Evolutionary conservation across 2,329 filamentous ascomycete genomes (phyloP).

Genomic region (Trichoderma sp.): DNA sequence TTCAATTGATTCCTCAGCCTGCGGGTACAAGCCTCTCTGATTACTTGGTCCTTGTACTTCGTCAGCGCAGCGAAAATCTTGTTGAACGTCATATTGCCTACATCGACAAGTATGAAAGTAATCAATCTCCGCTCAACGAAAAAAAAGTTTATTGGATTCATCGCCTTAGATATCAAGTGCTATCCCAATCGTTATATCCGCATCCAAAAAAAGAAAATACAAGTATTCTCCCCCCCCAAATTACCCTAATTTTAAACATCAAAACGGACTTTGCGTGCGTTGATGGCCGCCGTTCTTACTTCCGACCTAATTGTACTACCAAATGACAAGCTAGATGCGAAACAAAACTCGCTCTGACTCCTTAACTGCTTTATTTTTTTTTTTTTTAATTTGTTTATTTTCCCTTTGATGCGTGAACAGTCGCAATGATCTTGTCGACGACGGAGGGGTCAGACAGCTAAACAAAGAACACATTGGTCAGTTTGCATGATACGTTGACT

Average conservation of each 20-base stretch:
- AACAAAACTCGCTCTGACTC: slow-evolving; percentile 15
- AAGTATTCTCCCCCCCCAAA: neutral
- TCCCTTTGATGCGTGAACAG: slow-evolving; percentile 66
- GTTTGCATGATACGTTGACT: neutral
- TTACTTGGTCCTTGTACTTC: neutral
- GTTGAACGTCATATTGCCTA: neutral
- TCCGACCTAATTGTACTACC: slow-evolving; percentile 15
- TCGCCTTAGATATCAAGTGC: slow-evolving; percentile 20
- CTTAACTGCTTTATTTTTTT: neutral
- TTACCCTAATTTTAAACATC: slow-evolving; percentile 18
- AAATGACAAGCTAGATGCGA: slow-evolving; percentile 20
- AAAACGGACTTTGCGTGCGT: neutral
- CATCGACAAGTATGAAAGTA: neutral
- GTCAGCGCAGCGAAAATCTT: neutral
- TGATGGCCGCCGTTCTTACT: neutral
- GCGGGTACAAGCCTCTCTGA: neutral
- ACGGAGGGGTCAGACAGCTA: slow-evolving; percentile 87
- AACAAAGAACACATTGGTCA: slow-evolving; percentile 25
- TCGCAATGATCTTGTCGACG: slow-evolving; percentile 84
- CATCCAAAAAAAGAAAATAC: slow-evolving; percentile 6
- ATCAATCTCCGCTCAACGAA: neutral
- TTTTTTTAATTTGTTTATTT: slow-evolving; percentile 42
- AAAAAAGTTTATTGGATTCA: neutral
- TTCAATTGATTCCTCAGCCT: slow-evolving; percentile 1
- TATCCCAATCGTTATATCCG: slow-evolving; percentile 18